These are phyloP conservation scores for Fusarium multiceps DNA, from an alignment of 2,329 filamentous ascomycete genomes.

Conservation along the genomic window DNA sequence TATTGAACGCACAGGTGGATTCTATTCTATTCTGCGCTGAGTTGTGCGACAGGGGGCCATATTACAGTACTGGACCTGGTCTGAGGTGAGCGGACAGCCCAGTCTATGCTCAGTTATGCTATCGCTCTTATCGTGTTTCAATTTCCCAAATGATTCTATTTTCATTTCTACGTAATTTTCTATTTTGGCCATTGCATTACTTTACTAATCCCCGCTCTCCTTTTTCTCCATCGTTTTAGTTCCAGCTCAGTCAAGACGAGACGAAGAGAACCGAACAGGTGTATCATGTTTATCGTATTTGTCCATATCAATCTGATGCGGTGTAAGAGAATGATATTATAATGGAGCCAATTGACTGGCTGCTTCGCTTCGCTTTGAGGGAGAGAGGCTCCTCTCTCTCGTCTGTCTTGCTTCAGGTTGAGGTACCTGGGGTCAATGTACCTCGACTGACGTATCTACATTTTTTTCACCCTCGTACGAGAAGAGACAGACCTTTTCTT, in stretches of 20 bases:
- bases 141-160: slow-evolving; percentile 37
- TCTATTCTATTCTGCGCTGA: slow-evolving; percentile 34
- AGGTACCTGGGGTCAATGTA: slow-evolving; percentile 42
- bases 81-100: neutral
- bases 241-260: slow-evolving; percentile 6
- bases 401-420: slow-evolving; percentile 38
- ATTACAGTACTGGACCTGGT: neutral
- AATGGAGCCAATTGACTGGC: slow-evolving; percentile 7
- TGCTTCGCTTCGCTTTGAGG: neutral
- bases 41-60: slow-evolving; percentile 37
- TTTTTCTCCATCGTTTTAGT: slow-evolving; percentile 31
- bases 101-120: slow-evolving; percentile 27
- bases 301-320: neutral
- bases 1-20: slow-evolving; percentile 17
- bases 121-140: slow-evolving; percentile 41
- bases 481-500: slow-evolving; percentile 5
- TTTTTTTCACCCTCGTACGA: slow-evolving; percentile 34
- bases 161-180: neutral
- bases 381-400: neutral
- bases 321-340: slow-evolving; percentile 1
- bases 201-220: neutral
- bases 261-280: slow-evolving; percentile 4
- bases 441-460: slow-evolving; percentile 46
- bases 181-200: neutral
- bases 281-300: slow-evolving; percentile 15